These are phyloP conservation scores for Gossypium arboreum DNA, from an alignment of 345 rosid genomes.

Conservation along the genomic window DNA sequence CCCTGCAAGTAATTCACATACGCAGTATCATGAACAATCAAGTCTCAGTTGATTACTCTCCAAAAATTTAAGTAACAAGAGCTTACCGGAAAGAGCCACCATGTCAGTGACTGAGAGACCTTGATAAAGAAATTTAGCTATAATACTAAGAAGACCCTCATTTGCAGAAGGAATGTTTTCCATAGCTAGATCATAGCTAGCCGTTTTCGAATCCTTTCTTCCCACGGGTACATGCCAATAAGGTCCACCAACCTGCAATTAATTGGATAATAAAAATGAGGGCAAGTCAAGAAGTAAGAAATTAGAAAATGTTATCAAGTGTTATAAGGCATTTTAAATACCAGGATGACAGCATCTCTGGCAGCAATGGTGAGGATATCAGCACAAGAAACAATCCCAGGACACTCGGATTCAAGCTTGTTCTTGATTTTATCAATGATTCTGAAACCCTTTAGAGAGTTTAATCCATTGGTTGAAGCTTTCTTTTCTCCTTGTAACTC, in stretches of 20 bases:
- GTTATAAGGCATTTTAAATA: conserved; percentile 13
- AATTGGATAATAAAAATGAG: not conserved
- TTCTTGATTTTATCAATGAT: conserved; percentile 78
- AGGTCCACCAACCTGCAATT: conserved; percentile 80
- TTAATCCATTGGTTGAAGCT: conserved; percentile 44
- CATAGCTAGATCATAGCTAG: conserved; percentile 44
- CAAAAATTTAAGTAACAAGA: not conserved
- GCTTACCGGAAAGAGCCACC: conserved; percentile 78
- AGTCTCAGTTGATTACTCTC: no score
- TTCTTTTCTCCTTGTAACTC: conserved; percentile 67
- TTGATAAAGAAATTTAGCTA: conserved; percentile 57
- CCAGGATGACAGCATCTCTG: conserved; percentile 83
- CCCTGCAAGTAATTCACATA: not conserved
- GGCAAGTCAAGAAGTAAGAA: not conserved
- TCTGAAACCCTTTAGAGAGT: conserved; percentile 58
- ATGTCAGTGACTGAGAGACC: conserved; percentile 81
- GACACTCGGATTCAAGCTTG: conserved; percentile 86
- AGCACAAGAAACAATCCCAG: conserved; percentile 87
- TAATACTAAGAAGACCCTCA: conserved; percentile 53
- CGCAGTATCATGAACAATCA: not conserved
- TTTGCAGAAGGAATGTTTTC: conserved; percentile 59
- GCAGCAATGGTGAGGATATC: conserved; percentile 88
- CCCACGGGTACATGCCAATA: conserved; percentile 94
- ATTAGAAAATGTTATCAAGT: not conserved
- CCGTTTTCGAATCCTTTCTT: conserved; percentile 85